Conservation (phyloP, 768 basidiomycete genomes). For the Termitomyces sp. region DNA sequence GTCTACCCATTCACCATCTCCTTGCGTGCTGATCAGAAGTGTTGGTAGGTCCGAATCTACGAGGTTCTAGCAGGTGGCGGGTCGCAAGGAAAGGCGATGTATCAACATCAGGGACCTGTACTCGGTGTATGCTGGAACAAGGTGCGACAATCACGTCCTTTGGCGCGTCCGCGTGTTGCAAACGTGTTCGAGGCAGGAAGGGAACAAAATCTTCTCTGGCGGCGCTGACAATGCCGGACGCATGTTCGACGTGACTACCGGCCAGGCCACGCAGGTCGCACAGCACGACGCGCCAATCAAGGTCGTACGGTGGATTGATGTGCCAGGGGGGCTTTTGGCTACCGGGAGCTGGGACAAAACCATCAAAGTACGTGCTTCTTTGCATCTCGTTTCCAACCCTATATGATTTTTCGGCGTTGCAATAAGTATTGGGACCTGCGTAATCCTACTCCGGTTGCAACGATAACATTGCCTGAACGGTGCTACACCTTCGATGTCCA, state of each 20-base stretch:
- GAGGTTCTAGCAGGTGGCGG: conserved; percentile 79
- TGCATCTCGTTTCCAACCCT: too few relatives aligned
- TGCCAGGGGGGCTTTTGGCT: conserved; percentile 71
- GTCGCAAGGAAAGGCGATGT: conserved; percentile 87
- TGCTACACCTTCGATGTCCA: conserved; percentile 85
- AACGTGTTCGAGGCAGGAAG: conserved; percentile 50
- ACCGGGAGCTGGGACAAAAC: conserved; percentile 99
- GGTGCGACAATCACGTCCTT: conserved; percentile 34
- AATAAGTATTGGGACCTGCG: conserved; percentile 90
- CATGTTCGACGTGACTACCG: conserved; percentile 86
- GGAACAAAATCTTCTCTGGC: conserved; percentile 85
- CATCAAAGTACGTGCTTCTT: conserved; percentile 59
- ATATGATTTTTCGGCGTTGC: not conserved
- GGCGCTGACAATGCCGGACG: conserved; percentile 95
- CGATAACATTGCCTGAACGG: conserved; percentile 81
- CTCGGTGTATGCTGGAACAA: conserved; percentile 89
- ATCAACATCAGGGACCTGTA: conserved; percentile 86
- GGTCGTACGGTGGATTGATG: conserved; percentile 76
- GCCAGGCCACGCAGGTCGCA: conserved; percentile 76
- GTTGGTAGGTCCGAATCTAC: conserved; percentile 78
- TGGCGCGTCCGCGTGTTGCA: conserved; percentile 3
- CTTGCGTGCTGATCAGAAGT: conserved; percentile 9
- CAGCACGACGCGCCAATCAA: conserved; percentile 89
- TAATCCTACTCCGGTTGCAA: conserved; percentile 66
- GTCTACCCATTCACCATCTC: conserved; percentile 15